Base-by-base conservation (phyloP, 192 early-diverging fungal genomes). In the Umbelopsis sp. region DNA sequence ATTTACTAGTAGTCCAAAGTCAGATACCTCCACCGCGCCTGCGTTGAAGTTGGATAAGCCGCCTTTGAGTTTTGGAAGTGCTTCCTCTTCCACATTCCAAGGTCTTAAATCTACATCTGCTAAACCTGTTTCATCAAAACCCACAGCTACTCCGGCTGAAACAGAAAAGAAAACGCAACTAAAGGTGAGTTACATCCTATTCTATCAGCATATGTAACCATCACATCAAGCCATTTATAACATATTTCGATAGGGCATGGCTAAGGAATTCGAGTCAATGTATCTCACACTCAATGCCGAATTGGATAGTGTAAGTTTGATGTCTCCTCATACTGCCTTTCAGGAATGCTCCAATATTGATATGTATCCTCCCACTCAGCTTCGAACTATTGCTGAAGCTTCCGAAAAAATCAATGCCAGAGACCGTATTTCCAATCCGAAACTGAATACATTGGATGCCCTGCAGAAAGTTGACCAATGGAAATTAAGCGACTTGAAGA, bases 261-360 rank as follows among this genome's bases (percentile, higher is more conserved):
- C 70, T 32, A 56, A 62, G 12, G 70, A 71, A 56, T 71, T 71
- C 36, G 70, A 71, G 34, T 52, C 70, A 1, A 54, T 52, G 12
- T 71, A 62, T 25, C 16, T 62, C 14, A 45, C 70, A 3, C 41
- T 71, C 21, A 59, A 34, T 36, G 32, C 34, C 29, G 70, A 71
- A 59, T 20, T 71, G 20, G 22, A 20, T 21, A 54, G 25, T 17
- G 70, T 71, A 54, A 56, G 53, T 62, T 29, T 4, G 12, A 22
- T 29, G 21, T 6, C 31, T 7, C 24, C 17, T 34, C 21, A 24
- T 10, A 10, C 26, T 26, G 32, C 49, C 29, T 16, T 20, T 36
- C 1, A 10, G 5, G 7, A 9, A 26, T 47, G 8, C 17, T 10
- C 21, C 10, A 4, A 9, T 69, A 17, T 8, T 12, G n/a, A 45